phyloP scores from a whole-genome alignment of 2,329 filamentous ascomycete species.

The Phialemoniopsis sp. region DNA sequence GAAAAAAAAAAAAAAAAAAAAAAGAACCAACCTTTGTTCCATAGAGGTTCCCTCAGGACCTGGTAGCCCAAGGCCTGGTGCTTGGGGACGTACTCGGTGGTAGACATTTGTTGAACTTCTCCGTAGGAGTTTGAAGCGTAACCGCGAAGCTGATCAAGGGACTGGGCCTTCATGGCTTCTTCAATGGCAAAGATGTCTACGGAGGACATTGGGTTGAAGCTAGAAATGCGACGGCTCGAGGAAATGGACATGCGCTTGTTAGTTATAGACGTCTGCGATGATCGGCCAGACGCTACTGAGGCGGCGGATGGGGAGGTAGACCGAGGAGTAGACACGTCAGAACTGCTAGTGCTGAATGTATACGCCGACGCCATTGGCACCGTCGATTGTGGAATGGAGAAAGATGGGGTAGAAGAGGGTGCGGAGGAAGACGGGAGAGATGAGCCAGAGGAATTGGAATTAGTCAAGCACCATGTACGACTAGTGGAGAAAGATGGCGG shows the following conservation, averaged over 20 bases:
- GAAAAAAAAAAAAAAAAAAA: not conserved
- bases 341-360: conserved; percentile 38
- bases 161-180: conserved; percentile 55
- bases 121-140: conserved; percentile 52
- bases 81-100: conserved; percentile 50
- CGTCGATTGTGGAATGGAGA: conserved; percentile 16
- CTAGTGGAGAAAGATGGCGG: not conserved
- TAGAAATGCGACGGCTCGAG: conserved; percentile 42
- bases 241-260: conserved; percentile 47
- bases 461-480: not conserved
- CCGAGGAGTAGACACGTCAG: conserved; percentile 51
- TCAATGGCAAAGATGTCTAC: conserved; percentile 55
- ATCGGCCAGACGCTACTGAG: conserved; percentile 40
- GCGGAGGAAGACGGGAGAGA: conserved; percentile 3
- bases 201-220: conserved; percentile 51
- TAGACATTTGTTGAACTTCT: conserved; percentile 48
- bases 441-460: not conserved
- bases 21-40: conserved; percentile 56
- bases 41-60: conserved; percentile 56
- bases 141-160: conserved; percentile 56
- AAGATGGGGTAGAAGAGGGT: conserved; percentile 7
- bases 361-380: conserved; percentile 35
- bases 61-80: conserved; percentile 55
- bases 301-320: conserved; percentile 46
- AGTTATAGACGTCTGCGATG: conserved; percentile 46